A percentile compares a stretch with the other conserved stretches of the same genome.
These are phyloP conservation scores for Samsoniella hepiali DNA, from an alignment of 2,329 filamentous ascomycete genomes.

Conservation along the genomic window DNA sequence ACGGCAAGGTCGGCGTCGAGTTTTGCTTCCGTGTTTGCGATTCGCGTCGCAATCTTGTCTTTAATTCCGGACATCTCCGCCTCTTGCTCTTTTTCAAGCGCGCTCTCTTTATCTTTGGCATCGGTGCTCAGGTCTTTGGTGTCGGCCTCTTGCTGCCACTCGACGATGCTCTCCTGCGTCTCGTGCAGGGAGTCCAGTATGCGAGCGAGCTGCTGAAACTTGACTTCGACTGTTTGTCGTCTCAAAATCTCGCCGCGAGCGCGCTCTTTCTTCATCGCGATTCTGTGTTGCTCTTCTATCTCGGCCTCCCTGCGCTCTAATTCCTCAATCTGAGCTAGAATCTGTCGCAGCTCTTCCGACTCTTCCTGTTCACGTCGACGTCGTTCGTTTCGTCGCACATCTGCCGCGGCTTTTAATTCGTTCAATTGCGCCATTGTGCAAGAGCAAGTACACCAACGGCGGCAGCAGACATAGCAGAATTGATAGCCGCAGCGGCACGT, in stretches of 20 bases:
- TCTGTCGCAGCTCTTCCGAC: constrained; percentile 35
- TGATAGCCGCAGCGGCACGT: constrained; percentile 76
- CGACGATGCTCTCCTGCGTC: constrained; percentile 39
- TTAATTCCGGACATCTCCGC: constrained; percentile 31
- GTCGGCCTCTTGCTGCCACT: constrained; percentile 38
- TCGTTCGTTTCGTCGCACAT: constrained; percentile 34
- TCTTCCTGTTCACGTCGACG: constrained; percentile 33
- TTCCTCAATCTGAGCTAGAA: constrained; percentile 46
- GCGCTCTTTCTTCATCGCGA: constrained; percentile 40
- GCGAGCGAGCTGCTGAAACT: constrained; percentile 37
- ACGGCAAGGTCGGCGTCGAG: constrained; percentile 40
- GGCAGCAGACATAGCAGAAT: constrained; percentile 80
- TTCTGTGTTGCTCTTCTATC: constrained; percentile 38
- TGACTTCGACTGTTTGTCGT: constrained; percentile 36
- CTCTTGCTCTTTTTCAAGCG: constrained; percentile 34
- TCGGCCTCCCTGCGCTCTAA: constrained; percentile 45
- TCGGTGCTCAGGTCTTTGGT: constrained; percentile 27
- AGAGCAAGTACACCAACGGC: constrained; percentile 67
- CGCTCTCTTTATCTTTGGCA: constrained; percentile 25
- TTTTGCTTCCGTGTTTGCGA: constrained; percentile 33
- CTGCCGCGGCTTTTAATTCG: constrained; percentile 38
- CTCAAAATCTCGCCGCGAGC: constrained; percentile 40
- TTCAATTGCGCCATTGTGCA: constrained; percentile 53
- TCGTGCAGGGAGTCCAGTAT: constrained; percentile 40
- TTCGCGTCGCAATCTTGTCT: constrained; percentile 25